Evolutionary conservation across 768 basidiomycete genomes (phyloP), one percentile per base, ranked within the genome.

Genomic region (Macrolepiota dolichaula): DNA sequence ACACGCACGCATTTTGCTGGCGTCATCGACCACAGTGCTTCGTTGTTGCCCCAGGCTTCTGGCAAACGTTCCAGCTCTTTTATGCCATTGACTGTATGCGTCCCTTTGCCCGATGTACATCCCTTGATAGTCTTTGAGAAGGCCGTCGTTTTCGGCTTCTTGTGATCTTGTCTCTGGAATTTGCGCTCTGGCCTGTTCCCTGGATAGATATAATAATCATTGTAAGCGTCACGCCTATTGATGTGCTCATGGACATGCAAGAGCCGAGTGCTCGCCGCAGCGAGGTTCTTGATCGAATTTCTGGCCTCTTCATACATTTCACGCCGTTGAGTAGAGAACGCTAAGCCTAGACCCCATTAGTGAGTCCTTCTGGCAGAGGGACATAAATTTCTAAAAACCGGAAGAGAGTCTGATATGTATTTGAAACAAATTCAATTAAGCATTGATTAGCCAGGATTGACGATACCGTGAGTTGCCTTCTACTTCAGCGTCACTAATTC

Each of bases 1-100:
- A 25, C 15, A 72, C 76, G 62, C 25, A 78, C 79, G 60, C 71
- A 74, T 76, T 61, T 71, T 69, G 59, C 74, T 76, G 32, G 76
- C 76, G 44, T 68, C 63, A 42, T 78, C 71, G 37, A 77, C 70
- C 19, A 64, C 59, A 12, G 71, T 65, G 7, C 74, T 67, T 11
- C 79, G 72, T 36, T 71, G 72, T 27, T 67, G 63, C 25, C 75
- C 76, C 15, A 79, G 51, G 46, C 76, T 72, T 29, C 75, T 68
- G 7, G 75, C 46, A 12, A 73, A 63, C 9, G 70, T 36, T 17
- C 72, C 63, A 63, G 74, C 74, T 6, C 69, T 22, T 19, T 69
- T 58, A 57, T 46, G 24, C 46, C 40, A 61, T 22, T 62, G 37
- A 51, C 44, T 55, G 22, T 40, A 51, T 17, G 53, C 59, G 35